These are phyloP conservation scores for Myrica gale DNA, from an alignment of 306 rosid species.

Conservation along the genomic window DNA sequence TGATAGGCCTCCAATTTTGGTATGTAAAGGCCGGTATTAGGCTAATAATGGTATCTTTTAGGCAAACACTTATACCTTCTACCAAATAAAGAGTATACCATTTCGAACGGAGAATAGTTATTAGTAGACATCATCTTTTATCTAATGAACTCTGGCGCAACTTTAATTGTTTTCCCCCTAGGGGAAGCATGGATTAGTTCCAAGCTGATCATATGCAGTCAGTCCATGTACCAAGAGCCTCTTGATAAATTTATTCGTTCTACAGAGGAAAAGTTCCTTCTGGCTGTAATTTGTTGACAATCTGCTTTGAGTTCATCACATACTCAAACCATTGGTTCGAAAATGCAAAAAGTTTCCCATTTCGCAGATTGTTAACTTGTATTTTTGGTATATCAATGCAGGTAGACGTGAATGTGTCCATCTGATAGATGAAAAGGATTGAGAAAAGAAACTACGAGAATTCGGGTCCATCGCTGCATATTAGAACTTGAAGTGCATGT, in stretches of 20 bases:
- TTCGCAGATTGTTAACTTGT: no score
- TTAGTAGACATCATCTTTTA: constrained; percentile 2
- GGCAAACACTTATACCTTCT: constrained; percentile 29
- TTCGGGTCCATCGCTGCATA: no score
- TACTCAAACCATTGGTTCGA: no score
- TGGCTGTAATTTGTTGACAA: not conserved
- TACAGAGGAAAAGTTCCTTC: not conserved
- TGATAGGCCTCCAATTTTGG: constrained; percentile 44
- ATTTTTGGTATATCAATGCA: no score
- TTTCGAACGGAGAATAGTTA: constrained; percentile 7
- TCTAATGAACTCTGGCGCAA: constrained; percentile 14
- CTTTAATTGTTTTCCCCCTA: constrained; percentile 1
- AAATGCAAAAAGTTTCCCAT: no score
- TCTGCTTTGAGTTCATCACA: no score
- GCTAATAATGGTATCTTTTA: constrained; percentile 32
- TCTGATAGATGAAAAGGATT: no score
- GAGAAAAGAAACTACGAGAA: no score
- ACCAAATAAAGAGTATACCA: constrained; percentile 33
- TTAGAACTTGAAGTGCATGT: no score
- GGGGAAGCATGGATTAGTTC: constrained; percentile 14
- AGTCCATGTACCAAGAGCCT: not conserved
- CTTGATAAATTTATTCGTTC: constrained; percentile 1
- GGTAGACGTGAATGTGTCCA: no score
- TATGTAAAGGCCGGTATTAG: constrained; percentile 35
- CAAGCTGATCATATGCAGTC: not conserved